Conservation (phyloP, 345 rosid genomes). For the Clausena lansium region DNA sequence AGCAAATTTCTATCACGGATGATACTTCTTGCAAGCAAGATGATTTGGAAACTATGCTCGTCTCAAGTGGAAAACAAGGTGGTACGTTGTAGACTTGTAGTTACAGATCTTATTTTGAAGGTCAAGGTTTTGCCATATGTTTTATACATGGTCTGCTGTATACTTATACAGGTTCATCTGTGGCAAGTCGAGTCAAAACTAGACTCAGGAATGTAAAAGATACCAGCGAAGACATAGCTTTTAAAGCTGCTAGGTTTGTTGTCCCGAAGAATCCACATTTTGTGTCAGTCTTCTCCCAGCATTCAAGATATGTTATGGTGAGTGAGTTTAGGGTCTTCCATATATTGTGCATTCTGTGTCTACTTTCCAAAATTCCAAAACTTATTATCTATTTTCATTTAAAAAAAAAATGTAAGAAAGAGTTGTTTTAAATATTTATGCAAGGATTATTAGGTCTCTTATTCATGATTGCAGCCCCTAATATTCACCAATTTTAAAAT, state of each 20-base stretch:
- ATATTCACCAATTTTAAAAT: background rate
- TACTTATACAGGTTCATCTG: background rate
- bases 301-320: background rate
- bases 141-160: background rate
- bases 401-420: background rate
- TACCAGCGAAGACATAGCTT: background rate
- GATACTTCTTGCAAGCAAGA: background rate
- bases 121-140: too few relatives aligned
- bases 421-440: background rate
- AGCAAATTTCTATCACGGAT: background rate
- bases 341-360: background rate
- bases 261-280: conserved; percentile 10
- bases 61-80: background rate
- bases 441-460: background rate
- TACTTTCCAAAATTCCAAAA: too few relatives aligned
- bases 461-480: background rate
- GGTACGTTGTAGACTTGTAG: background rate
- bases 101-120: background rate
- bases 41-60: background rate
- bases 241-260: background rate
- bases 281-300: background rate
- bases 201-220: background rate
- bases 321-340: background rate
- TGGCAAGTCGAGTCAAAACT: background rate
- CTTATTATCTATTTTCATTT: background rate